These are phyloP conservation scores for Spizellomyces punctatus DNA, from an alignment of 192 early-diverging fungal species.

Conservation along the genomic window DNA sequence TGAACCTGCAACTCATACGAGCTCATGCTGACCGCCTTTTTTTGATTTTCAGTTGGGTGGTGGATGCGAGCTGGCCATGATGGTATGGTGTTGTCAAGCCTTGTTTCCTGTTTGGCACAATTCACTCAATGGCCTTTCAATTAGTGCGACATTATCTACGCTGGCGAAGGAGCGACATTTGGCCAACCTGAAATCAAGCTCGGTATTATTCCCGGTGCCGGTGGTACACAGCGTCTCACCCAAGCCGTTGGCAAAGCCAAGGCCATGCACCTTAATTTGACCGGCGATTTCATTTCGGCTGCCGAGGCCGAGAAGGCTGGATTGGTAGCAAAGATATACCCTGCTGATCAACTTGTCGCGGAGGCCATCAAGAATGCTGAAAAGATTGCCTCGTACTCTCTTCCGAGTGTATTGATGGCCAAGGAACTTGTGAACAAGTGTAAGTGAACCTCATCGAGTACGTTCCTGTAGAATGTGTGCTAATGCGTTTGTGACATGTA, in stretches of 20 bases:
- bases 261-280: constrained; percentile 95
- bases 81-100: constrained; percentile 45
- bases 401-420: constrained; percentile 87
- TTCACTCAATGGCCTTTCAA: not conserved
- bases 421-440: constrained; percentile 96
- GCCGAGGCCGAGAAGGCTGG: constrained; percentile 80
- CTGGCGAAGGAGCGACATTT: constrained; percentile 94
- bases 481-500: constrained; percentile 18
- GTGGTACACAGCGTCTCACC: constrained; percentile 71
- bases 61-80: constrained; percentile 99
- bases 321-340: constrained; percentile 88
- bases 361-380: constrained; percentile 88
- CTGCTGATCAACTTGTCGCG: constrained; percentile 82
- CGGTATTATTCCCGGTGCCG: constrained; percentile 90
- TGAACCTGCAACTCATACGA: not conserved
- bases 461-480: not conserved
- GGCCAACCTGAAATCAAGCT: constrained; percentile 99
- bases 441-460: constrained; percentile 24
- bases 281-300: constrained; percentile 83
- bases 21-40: not conserved
- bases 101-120: not conserved
- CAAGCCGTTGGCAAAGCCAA: constrained; percentile 96
- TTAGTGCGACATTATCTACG: constrained; percentile 89
- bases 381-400: constrained; percentile 83
- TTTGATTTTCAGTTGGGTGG: constrained; percentile 75